phyloP scores from a whole-genome alignment of 2,329 filamentous ascomycete species.

The Exophiala sideris region DNA sequence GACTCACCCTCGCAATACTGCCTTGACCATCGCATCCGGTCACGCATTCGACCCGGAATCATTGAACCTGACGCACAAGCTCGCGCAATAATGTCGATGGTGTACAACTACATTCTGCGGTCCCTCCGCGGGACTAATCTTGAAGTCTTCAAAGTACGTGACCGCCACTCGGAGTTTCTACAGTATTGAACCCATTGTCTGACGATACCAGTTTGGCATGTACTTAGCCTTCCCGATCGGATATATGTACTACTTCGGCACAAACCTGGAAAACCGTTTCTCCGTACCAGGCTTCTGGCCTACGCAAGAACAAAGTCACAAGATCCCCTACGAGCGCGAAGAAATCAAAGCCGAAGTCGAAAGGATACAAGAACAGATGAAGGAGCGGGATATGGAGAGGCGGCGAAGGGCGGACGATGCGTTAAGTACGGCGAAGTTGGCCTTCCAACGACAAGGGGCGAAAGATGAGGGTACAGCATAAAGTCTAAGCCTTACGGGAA shows the following conservation, averaged over 20 bases:
- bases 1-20: too few relatives aligned
- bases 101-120: constrained; percentile 40
- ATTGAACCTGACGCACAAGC: too few relatives aligned
- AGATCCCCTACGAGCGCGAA: constrained; percentile 52
- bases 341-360: constrained; percentile 71
- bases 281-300: constrained; percentile 92
- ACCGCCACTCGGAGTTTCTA: neutral
- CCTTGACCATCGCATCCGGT: too few relatives aligned
- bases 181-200: constrained; percentile 1
- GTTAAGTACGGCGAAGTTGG: constrained; percentile 33
- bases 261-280: constrained; percentile 93
- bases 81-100: neutral
- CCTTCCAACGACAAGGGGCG: neutral
- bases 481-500: neutral
- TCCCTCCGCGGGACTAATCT: constrained; percentile 80
- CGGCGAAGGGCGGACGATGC: constrained; percentile 24
- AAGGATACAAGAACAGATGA: constrained; percentile 47
- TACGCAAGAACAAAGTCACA: constrained; percentile 55
- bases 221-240: constrained; percentile 99
- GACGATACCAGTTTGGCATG: constrained; percentile 75
- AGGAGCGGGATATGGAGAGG: constrained; percentile 13
- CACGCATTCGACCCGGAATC: too few relatives aligned
- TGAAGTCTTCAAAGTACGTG: constrained; percentile 83
- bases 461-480: neutral
- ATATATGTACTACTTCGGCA: constrained; percentile 99